Conservation (phyloP, 345 rosid species). For the Adansonia digitata region DNA sequence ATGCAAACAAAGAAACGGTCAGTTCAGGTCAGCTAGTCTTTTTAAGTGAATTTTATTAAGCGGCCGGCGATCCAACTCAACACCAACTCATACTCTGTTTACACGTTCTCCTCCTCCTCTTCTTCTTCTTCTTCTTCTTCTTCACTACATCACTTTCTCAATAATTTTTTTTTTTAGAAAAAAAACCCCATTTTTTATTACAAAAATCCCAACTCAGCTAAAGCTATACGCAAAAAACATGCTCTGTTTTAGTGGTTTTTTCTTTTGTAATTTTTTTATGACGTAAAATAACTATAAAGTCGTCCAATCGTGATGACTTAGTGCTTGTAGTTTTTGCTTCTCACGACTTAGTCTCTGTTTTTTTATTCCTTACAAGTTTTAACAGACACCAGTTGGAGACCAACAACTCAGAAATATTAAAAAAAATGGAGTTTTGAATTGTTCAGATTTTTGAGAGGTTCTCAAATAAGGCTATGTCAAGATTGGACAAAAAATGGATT, state of each 20-base stretch:
- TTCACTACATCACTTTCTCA: background rate
- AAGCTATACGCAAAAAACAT: background rate
- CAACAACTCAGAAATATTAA: background rate
- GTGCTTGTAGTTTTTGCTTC: conserved; percentile 5
- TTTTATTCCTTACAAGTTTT: background rate
- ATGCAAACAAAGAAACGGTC: background rate
- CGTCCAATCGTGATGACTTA: background rate
- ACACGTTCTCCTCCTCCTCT: conserved; percentile 10
- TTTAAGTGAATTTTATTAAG: too few relatives aligned
- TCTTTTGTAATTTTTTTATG: too few relatives aligned
- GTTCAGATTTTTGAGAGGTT: conserved; percentile 1
- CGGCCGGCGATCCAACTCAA: background rate
- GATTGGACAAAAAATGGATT: background rate
- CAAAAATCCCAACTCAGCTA: background rate
- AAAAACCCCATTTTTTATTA: background rate
- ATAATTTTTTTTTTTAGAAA: too few relatives aligned
- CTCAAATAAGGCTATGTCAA: conserved; percentile 12
- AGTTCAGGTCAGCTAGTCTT: too few relatives aligned
- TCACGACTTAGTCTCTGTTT: background rate
- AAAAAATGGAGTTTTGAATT: conserved; percentile 4
- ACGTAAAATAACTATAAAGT: background rate
- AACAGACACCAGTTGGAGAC: background rate
- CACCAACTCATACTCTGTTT: background rate
- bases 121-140: too few relatives aligned
- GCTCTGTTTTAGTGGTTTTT: background rate